phyloP scores from a whole-genome alignment of 345 rosid species.

The Populus ilicifolia region DNA sequence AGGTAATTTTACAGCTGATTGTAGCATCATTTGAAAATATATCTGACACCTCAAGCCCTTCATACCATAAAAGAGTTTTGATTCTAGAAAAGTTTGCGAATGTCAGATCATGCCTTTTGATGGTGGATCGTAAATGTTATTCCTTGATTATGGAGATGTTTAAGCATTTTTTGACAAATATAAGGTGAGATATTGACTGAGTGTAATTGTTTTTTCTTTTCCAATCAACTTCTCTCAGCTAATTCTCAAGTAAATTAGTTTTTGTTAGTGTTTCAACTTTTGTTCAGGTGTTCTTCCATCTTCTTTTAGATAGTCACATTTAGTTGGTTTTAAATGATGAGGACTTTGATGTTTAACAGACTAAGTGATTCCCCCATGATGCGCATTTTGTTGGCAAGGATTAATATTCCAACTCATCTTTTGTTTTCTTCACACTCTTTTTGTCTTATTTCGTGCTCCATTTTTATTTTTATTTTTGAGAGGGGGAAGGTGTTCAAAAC shows the following conservation, averaged over 20 bases:
- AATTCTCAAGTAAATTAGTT: no score
- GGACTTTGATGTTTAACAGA: neutral
- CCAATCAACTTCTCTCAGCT: neutral
- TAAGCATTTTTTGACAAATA: slow-evolving; percentile 7
- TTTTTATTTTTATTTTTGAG: neutral
- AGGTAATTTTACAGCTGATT: slow-evolving; percentile 62
- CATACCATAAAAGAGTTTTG: slow-evolving; percentile 7
- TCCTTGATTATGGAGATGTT: slow-evolving; percentile 19
- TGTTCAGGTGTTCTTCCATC: neutral
- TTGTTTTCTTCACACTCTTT: neutral
- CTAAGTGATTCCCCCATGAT: neutral
- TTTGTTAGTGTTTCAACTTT: neutral
- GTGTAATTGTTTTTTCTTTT: neutral
- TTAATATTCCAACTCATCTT: neutral
- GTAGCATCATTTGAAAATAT: slow-evolving; percentile 47
- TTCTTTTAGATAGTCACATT: neutral
- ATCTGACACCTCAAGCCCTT: slow-evolving; percentile 8
- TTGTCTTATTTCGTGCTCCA: neutral
- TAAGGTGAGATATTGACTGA: slow-evolving; percentile 4
- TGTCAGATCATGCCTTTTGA: slow-evolving; percentile 5
- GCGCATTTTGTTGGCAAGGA: neutral
- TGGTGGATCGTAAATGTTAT: slow-evolving; percentile 21
- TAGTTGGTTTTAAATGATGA: neutral
- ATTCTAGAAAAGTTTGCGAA: slow-evolving; percentile 10
- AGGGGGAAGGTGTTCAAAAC: neutral